Base-by-base conservation (phyloP, 2,329 filamentous ascomycete species). In the Fonsecaea multimorphosa region DNA sequence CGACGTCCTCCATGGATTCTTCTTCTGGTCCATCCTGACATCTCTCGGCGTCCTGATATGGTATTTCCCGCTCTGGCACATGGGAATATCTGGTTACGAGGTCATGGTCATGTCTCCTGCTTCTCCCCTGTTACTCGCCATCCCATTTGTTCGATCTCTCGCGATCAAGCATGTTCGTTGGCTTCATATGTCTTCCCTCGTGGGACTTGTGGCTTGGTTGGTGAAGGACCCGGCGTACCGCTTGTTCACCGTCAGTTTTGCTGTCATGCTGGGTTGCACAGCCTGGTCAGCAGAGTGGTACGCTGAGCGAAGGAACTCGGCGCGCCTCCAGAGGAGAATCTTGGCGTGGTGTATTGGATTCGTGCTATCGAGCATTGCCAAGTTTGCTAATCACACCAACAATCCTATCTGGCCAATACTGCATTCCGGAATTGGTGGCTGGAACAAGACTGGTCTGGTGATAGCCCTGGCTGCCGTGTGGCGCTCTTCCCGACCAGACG, bases 31-130 rank as follows among this genome's bases (percentile, higher is more conserved):
- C 9, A 91, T 94, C 75, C 82, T 97, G 70, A 99, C 95, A 65
- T 92, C 92, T 67, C 83, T 99, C 59, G 93, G 92, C 29, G 83
- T 99, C 52, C 84, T 91, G 49, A 90, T 99, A 52, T 99, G 95
- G 95, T 99, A 96, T 78, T 99, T 99, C 77, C 95, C 95, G 14
- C 86, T 99, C 11, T 99, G 95, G 95, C 88, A 97, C 77, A 99
- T 99, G 95, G 95, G 95, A 31, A 96, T 99, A 67, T 98, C 94
- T 3, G 95, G 95, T 68, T 99, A 95, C 75, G 95, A 99, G 79
- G 90, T 89, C 51, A 84, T 96, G 71, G 89, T 99, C 74, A 90
- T 98, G 87, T 87, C 86, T 57, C 94, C 92, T 2, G 78, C 94
- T 58, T 91, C 93, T 3, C 95, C 95, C 0, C 83, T 93, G 44